Percentiles rank a stretch among this genome's conserved stretches.
Evolutionary conservation across 164 flowering plant species (phyloP).

Genomic region (Magnolia sinica): DNA sequence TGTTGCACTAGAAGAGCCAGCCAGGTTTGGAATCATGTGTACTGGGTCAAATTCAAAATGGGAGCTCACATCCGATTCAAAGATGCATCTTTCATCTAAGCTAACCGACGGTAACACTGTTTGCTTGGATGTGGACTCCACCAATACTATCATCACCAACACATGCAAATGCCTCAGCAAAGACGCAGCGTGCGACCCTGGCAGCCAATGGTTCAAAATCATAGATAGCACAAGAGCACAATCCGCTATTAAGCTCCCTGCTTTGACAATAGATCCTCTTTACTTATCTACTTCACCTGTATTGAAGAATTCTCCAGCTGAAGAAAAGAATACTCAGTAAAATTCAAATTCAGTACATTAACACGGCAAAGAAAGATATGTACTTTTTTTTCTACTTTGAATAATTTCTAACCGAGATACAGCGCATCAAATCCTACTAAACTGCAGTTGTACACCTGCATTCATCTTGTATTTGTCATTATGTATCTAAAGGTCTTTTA

Average conservation of each 20-base stretch:
- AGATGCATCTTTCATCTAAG: conserved; percentile 59
- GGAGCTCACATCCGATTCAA: conserved; percentile 58
- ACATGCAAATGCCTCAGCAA: conserved; percentile 54
- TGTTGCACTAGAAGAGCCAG: conserved; percentile 34
- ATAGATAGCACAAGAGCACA: conserved; percentile 41
- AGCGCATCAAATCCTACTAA: too few relatives aligned
- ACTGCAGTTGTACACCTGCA: too few relatives aligned
- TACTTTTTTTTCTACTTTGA: too few relatives aligned
- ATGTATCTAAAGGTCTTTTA: too few relatives aligned
- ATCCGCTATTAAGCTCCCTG: neutral
- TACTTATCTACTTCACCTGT: neutral
- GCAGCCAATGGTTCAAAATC: conserved; percentile 81
- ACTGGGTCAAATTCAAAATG: conserved; percentile 38
- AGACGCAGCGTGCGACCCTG: conserved; percentile 57
- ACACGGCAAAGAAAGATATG: neutral
- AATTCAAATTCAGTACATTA: neutral
- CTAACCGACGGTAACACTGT: conserved; percentile 25
- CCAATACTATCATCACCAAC: conserved; percentile 41
- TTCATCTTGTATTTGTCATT: too few relatives aligned
- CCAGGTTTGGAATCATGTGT: conserved; percentile 43
- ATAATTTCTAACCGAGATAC: too few relatives aligned
- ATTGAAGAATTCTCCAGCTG: neutral
- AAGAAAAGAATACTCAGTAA: conserved; percentile 7
- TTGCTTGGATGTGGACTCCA: conserved; percentile 66
- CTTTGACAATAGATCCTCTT: neutral